phyloP scores from a whole-genome alignment of 1,284 basidiomycete species.

The Ceratobasidium sp. region DNA sequence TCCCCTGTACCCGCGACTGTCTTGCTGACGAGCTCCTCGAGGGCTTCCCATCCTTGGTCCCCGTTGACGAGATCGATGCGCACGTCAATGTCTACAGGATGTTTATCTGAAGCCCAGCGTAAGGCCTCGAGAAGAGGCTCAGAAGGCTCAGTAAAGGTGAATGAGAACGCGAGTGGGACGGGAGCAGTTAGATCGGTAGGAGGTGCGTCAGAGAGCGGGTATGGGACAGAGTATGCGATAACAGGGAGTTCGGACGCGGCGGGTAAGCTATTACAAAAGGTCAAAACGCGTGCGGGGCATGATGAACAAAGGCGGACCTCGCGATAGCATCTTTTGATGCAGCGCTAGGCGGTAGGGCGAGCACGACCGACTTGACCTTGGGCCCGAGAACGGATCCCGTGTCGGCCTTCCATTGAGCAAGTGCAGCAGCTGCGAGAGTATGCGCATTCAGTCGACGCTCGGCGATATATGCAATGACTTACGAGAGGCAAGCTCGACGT shows the following conservation, averaged over 20 bases:
- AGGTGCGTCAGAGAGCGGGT: conserved; percentile 18
- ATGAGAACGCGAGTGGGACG: conserved; percentile 66
- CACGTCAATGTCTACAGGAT: conserved; percentile 77
- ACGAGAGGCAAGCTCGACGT: conserved; percentile 59
- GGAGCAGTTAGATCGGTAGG: conserved; percentile 52
- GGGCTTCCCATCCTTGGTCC: conserved; percentile 69
- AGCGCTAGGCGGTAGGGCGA: conserved; percentile 29
- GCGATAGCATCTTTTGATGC: conserved; percentile 32
- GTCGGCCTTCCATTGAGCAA: conserved; percentile 67
- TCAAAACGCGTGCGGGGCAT: conserved; percentile 16
- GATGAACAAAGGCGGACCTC: conserved; percentile 60
- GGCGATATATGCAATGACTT: not conserved
- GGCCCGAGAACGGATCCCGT: conserved; percentile 62
- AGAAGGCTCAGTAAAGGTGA: conserved; percentile 66
- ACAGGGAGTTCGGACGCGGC: conserved; percentile 55
- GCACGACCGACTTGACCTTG: conserved; percentile 61
- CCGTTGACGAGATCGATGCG: conserved; percentile 62
- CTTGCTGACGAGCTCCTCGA: conserved; percentile 80
- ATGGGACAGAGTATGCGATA: conserved; percentile 57
- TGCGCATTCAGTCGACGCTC: conserved; percentile 34
- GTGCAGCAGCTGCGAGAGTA: conserved; percentile 57
- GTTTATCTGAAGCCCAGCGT: conserved; percentile 70
- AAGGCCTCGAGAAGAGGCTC: conserved; percentile 67
- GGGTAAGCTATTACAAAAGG: conserved; percentile 14
- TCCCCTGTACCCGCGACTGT: conserved; percentile 61